Conservation (phyloP, 2,329 filamentous ascomycete genomes). For the Cladobotryum mycophilum region DNA sequence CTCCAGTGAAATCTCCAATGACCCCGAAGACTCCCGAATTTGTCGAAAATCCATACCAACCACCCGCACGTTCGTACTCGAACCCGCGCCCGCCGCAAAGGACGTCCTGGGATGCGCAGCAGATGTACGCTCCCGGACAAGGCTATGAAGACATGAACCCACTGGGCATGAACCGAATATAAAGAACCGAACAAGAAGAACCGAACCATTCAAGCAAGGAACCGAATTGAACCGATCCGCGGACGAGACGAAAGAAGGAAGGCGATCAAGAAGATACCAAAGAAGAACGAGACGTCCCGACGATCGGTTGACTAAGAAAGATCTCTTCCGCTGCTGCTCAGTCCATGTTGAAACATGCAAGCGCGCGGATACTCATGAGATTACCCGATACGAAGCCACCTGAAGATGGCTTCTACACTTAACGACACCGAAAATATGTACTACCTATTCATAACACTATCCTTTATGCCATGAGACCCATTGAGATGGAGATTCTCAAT, state of each 20-base stretch:
- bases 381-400: too few relatives aligned
- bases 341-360: too few relatives aligned
- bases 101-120: slow-evolving; percentile 35
- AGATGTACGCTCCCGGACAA: slow-evolving; percentile 31
- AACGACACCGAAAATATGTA: too few relatives aligned
- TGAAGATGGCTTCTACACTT: too few relatives aligned
- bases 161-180: slow-evolving; percentile 52
- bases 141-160: slow-evolving; percentile 43
- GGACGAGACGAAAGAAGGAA: not conserved
- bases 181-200: slow-evolving; percentile 3
- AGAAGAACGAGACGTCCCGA: too few relatives aligned
- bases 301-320: too few relatives aligned
- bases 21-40: slow-evolving; percentile 49
- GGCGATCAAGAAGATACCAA: slow-evolving; percentile 6
- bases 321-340: too few relatives aligned
- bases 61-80: slow-evolving; percentile 50
- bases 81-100: slow-evolving; percentile 44
- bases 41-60: slow-evolving; percentile 49
- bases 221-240: not conserved
- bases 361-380: too few relatives aligned
- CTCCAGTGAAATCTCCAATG: slow-evolving; percentile 30
- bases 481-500: too few relatives aligned
- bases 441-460: too few relatives aligned
- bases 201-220: not conserved
- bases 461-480: too few relatives aligned